Evolutionary conservation across 768 basidiomycete genomes (phyloP), one percentile per base, ranked within the genome.

Genomic region (Glaciozyma martinii): DNA sequence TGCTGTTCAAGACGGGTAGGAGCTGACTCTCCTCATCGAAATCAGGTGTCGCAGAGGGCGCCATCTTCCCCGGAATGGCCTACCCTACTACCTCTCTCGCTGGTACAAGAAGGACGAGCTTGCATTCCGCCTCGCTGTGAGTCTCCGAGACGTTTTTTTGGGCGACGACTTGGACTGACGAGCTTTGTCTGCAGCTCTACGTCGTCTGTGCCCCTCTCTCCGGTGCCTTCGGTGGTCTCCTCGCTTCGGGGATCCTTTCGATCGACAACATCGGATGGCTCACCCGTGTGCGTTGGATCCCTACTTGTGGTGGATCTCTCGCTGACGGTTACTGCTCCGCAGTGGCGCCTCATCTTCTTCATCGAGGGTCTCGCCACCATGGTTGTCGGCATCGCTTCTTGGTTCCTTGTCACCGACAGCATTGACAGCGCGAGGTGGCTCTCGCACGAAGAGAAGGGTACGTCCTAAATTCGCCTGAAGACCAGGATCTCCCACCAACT

Each of bases 211-310:
- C 74, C 1, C 72, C 72, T 1, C 53, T 68, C 6, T 69, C 72
- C 2, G 72, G 72, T 1, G 72, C 72, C 1, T 58, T 73, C 40
- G 71, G 72, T 16, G 72, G 74, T 12, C 61, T 75, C 12, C 61
- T 75, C 16, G 74, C 74, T 3, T 65, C 62, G 0, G 74, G 66
- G 0, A 67, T 72, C 37, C 56, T 71, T 33, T 56, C 47, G 27
- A 46, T 65, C 29, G 19, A 53, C 50, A 5, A 19, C 5, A 60
- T 65, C 29, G 63, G 61, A 30, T 19, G n/a, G 3, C 15, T 3
- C 19, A 30, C 27, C 2, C 29, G 6, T 64, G 67, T 60, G 33
- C 56, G 23, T 56, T 49, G 54, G 50, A 56, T 46, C 56, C 49
- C 44, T 40, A 57, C 21, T 40, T 63, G 40, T 30, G 47, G 33